phyloP scores from a whole-genome alignment of 1,284 basidiomycete genomes.

The Trametes polyzona region DNA sequence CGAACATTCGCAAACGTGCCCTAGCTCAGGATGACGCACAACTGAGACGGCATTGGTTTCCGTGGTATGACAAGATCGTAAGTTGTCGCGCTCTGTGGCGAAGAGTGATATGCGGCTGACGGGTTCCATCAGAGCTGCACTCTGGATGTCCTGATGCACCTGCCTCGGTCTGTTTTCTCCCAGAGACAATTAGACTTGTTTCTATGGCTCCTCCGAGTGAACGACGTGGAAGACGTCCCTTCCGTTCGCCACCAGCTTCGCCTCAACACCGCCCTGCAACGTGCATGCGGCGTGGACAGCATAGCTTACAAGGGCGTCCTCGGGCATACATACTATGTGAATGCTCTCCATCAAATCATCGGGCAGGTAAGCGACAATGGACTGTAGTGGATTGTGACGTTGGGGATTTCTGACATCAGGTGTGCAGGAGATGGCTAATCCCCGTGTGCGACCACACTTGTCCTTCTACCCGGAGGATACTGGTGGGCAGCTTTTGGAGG shows the following conservation, averaged over 20 bases:
- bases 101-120: not conserved
- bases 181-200: slow-evolving; percentile 13
- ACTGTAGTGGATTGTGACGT: too few species aligned
- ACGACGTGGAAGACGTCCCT: slow-evolving; percentile 10
- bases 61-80: slow-evolving; percentile 9
- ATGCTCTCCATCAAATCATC: slow-evolving; percentile 8
- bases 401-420: not conserved
- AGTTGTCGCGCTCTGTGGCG: not conserved
- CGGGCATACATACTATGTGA: slow-evolving; percentile 12
- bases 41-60: not conserved
- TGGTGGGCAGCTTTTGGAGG: slow-evolving; percentile 16
- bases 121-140: slow-evolving; percentile 6
- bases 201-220: slow-evolving; percentile 10
- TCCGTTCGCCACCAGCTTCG: slow-evolving; percentile 1
- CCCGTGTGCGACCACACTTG: slow-evolving; percentile 29
- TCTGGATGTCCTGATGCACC: slow-evolving; percentile 13
- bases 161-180: slow-evolving; percentile 14
- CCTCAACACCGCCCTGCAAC: slow-evolving; percentile 2
- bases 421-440: slow-evolving; percentile 37
- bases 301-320: slow-evolving; percentile 8
- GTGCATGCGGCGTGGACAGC: slow-evolving; percentile 8
- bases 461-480: slow-evolving; percentile 37
- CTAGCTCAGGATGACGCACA: not conserved
- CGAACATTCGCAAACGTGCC: not conserved
- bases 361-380: too few species aligned